phyloP scores from a whole-genome alignment of 352 stramenopile species.

The Paralagenidium karlingii region DNA sequence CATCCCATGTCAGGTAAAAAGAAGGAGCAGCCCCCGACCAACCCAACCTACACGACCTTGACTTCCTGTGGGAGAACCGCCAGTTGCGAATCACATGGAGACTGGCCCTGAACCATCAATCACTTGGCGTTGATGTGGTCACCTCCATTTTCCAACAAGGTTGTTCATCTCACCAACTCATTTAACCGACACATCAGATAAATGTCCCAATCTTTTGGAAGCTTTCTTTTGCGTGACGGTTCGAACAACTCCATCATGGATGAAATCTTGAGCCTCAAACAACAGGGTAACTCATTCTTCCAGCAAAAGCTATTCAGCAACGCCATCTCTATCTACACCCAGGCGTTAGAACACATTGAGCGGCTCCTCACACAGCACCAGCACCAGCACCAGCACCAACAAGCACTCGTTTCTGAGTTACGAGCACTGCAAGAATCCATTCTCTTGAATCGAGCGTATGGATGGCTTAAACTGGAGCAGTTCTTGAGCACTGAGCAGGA shows the following conservation, averaged over 20 bases:
- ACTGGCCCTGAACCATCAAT: too few species aligned
- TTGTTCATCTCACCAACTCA: too few species aligned
- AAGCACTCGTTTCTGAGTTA: conserved; percentile 5
- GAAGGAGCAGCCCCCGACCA: too few species aligned
- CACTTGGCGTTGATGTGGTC: too few species aligned
- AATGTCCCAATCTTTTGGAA: too few species aligned
- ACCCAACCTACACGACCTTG: too few species aligned
- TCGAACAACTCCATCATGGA: conserved; percentile 7
- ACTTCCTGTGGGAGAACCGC: too few species aligned
- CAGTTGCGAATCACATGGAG: too few species aligned
- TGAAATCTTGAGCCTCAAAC: conserved; percentile 23
- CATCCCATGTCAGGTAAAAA: too few species aligned
- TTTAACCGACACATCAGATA: too few species aligned
- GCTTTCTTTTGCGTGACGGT: too few species aligned
- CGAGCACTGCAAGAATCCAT: conserved; percentile 30
- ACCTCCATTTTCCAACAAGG: too few species aligned
- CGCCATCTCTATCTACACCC: conserved; percentile 33
- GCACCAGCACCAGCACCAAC: background rate
- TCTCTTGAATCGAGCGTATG: conserved; percentile 51
- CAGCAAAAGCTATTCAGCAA: conserved; percentile 23
- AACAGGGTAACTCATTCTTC: conserved; percentile 44
- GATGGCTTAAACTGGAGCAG: conserved; percentile 20
- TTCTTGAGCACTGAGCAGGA: conserved; percentile 35
- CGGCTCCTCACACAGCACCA: background rate
- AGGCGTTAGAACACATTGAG: conserved; percentile 1